phyloP scores from a whole-genome alignment of 1,284 basidiomycete genomes.

The Ceratobasidium sp. region DNA sequence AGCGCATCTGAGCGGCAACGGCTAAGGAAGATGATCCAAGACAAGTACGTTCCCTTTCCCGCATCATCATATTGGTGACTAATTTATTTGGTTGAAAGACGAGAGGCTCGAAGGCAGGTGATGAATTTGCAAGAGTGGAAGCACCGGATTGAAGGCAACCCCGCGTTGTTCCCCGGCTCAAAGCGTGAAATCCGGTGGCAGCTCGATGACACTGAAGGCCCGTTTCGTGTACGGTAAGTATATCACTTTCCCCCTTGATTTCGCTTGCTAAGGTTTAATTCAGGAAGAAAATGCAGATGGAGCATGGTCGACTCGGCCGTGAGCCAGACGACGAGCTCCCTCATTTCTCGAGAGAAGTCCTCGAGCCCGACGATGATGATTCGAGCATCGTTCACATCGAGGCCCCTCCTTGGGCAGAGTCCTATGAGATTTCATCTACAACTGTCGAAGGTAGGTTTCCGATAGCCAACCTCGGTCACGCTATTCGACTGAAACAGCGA shows the following conservation, averaged over 20 bases:
- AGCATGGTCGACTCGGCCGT: conserved; percentile 61
- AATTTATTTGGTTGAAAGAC: conserved; percentile 60
- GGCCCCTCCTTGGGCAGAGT: conserved; percentile 83
- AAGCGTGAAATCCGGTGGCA: conserved; percentile 70
- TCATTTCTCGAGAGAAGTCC: conserved; percentile 67
- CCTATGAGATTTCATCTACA: conserved; percentile 77
- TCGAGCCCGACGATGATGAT: conserved; percentile 70
- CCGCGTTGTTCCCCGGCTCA: conserved; percentile 65
- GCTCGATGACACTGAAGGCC: conserved; percentile 90
- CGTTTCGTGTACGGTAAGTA: conserved; percentile 79
- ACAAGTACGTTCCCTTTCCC: conserved; percentile 66
- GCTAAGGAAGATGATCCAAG: conserved; percentile 75
- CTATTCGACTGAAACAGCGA: conserved; percentile 7
- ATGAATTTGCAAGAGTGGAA: conserved; percentile 71
- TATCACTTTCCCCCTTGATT: conserved; percentile 46
- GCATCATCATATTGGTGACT: conserved; percentile 2
- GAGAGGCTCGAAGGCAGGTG: conserved; percentile 78
- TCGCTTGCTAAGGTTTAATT: not conserved
- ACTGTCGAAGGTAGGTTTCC: conserved; percentile 68
- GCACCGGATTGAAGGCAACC: conserved; percentile 72
- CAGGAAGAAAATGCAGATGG: conserved; percentile 81
- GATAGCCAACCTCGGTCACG: not conserved
- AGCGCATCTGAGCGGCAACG: conserved; percentile 75
- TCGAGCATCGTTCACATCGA: conserved; percentile 73
- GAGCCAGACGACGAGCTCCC: conserved; percentile 62